Conservation (phyloP, 2,329 filamentous ascomycete genomes). For the Colletotrichum cordylinicola region DNA sequence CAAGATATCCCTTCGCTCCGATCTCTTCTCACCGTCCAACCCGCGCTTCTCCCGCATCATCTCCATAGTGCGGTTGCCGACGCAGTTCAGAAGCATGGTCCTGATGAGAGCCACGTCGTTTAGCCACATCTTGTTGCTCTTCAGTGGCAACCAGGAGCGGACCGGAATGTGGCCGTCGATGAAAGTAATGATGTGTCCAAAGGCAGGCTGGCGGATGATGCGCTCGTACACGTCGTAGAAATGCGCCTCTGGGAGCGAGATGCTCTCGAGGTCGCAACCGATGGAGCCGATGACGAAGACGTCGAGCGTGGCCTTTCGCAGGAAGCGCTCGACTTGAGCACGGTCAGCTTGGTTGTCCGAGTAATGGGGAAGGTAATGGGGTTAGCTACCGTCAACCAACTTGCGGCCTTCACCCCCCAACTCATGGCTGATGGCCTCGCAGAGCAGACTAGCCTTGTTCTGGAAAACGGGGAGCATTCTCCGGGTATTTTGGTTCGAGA, state of each 20-base stretch:
- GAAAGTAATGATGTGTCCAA: conserved; percentile 34
- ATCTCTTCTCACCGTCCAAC: conserved; percentile 10
- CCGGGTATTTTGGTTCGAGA: conserved; percentile 40
- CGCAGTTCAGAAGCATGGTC: conserved; percentile 32
- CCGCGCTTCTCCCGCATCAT: conserved; percentile 25
- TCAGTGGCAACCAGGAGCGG: conserved; percentile 39
- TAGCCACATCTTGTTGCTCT: conserved; percentile 44
- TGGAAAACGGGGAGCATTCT: conserved; percentile 43
- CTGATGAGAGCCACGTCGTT: conserved; percentile 35
- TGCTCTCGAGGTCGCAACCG: conserved; percentile 35
- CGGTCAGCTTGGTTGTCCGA: neutral
- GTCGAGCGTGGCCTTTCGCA: conserved; percentile 38
- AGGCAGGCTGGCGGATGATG: conserved; percentile 32
- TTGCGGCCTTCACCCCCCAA: conserved; percentile 26
- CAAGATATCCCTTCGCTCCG: conserved; percentile 27
- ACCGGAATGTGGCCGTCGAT: conserved; percentile 37
- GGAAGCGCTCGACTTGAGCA: conserved; percentile 28
- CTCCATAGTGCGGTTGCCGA: conserved; percentile 33
- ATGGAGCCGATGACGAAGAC: conserved; percentile 38
- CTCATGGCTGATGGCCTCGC: conserved; percentile 30
- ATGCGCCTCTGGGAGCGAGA: conserved; percentile 25
- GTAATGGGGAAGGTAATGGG: neutral
- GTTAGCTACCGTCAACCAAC: conserved; percentile 30
- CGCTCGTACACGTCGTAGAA: conserved; percentile 36
- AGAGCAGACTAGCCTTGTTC: conserved; percentile 34